Conservation (phyloP, 257 asterid genomes). For the Gentiana macrophylla region DNA sequence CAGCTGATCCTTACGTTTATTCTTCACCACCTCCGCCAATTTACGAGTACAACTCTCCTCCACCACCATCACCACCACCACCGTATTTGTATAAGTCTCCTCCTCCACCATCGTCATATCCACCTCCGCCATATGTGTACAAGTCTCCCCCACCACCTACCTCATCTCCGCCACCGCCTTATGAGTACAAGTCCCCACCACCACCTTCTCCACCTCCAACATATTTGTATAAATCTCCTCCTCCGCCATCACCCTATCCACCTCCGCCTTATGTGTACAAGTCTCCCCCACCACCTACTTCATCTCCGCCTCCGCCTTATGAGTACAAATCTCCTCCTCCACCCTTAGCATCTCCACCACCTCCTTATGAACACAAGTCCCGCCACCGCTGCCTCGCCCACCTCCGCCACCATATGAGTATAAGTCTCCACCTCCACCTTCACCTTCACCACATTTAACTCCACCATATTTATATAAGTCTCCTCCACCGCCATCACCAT, state of each 20-base stretch:
- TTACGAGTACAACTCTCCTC: constrained; percentile 14
- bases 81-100: constrained; percentile 19
- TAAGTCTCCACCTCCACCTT: constrained; percentile 12
- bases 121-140: constrained; percentile 1
- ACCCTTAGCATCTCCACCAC: not conserved
- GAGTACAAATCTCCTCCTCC: constrained; percentile 17
- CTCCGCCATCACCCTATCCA: constrained; percentile 22
- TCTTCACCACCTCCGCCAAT: constrained; percentile 29
- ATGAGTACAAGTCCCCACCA: not conserved
- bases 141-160: not conserved
- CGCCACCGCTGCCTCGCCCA: not conserved
- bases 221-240: constrained; percentile 13
- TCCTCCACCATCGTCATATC: constrained; percentile 6
- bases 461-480: constrained; percentile 11
- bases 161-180: too few relatives aligned
- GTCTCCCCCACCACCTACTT: constrained; percentile 16
- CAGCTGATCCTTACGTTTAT: constrained; percentile 42
- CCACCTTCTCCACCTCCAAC: constrained; percentile 24
- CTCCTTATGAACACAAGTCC: too few relatives aligned
- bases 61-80: constrained; percentile 15
- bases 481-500: constrained; percentile 25
- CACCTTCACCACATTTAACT: constrained; percentile 10
- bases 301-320: constrained; percentile 27
- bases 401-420: constrained; percentile 15
- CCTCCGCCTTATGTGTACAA: constrained; percentile 18